Evolutionary conservation across 176 grass and related monocot species (phyloP).

Genomic region (Eleusine coracana): DNA sequence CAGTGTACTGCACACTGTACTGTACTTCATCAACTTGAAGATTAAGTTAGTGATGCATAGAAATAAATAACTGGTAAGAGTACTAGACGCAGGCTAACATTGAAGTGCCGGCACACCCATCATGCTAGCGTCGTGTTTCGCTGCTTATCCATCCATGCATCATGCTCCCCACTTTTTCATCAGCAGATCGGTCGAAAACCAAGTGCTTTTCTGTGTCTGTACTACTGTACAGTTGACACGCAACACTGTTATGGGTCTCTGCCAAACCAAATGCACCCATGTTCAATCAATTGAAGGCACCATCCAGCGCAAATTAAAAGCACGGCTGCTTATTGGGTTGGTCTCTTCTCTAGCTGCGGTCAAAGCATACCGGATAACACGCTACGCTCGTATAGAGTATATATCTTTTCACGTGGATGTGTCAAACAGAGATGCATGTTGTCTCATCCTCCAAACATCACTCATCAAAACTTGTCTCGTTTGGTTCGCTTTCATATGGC

Average conservation of each 20-base stretch:
- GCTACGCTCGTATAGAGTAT: not conserved
- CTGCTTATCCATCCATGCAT: not conserved
- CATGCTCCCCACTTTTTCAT: not conserved
- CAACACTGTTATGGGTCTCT: constrained; percentile 21
- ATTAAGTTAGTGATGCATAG: not conserved
- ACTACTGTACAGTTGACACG: constrained; percentile 32
- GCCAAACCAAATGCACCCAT: constrained; percentile 19
- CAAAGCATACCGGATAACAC: constrained; percentile 21
- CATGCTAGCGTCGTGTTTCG: not conserved
- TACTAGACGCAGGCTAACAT: not conserved
- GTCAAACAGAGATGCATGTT: not conserved
- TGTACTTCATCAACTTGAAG: constrained; percentile 5
- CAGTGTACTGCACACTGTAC: not conserved
- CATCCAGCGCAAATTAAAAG: not conserved
- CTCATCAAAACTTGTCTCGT: not conserved
- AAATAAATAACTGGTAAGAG: not conserved
- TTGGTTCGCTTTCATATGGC: too few species aligned
- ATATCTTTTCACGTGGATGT: not conserved
- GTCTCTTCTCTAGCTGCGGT: not conserved
- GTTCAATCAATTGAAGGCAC: not conserved
- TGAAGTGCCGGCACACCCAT: not conserved
- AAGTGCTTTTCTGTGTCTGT: not conserved
- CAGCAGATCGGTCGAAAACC: not conserved
- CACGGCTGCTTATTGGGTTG: not conserved
- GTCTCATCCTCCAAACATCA: not conserved